phyloP scores from a whole-genome alignment of 805 yeast genomes.

The Candida ortonii region DNA sequence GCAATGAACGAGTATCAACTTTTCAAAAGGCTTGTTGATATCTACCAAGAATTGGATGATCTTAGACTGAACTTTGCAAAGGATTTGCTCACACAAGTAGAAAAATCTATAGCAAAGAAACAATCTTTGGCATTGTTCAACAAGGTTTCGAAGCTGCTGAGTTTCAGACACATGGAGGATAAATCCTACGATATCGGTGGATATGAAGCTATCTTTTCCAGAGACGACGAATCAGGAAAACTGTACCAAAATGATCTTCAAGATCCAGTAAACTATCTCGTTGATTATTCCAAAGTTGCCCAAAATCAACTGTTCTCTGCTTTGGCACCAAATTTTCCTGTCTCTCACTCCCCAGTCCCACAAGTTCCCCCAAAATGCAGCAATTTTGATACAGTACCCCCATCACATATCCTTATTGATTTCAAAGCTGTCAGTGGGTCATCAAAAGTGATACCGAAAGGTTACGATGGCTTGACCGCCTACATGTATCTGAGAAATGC shows the following conservation, averaged over 20 bases:
- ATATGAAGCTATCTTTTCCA: conserved; percentile 62
- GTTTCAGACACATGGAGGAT: conserved; percentile 28
- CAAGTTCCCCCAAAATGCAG: conserved; percentile 46
- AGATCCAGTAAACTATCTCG: conserved; percentile 12
- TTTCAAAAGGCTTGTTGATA: conserved; percentile 50
- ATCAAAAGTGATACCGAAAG: conserved; percentile 58
- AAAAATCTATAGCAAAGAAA: conserved; percentile 46
- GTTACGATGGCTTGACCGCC: conserved; percentile 69
- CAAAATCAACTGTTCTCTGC: conserved; percentile 69
- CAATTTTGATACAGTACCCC: conserved; percentile 48
- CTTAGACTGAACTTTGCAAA: conserved; percentile 51
- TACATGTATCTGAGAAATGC: conserved; percentile 67
- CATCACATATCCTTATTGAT: conserved; percentile 72
- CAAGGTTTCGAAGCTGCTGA: conserved; percentile 59
- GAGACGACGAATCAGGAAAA: conserved; percentile 60
- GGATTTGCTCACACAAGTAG: conserved; percentile 52
- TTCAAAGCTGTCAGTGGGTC: conserved; percentile 66
- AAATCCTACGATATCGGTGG: conserved; percentile 41
- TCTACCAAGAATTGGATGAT: conserved; percentile 58
- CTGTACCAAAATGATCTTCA: conserved; percentile 36
- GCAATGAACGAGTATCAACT: conserved; percentile 68
- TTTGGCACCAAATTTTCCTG: conserved; percentile 68
- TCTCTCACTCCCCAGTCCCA: conserved; percentile 31
- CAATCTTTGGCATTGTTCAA: conserved; percentile 51
- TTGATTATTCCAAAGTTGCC: conserved; percentile 58